Evolutionary conservation across 2,329 filamentous ascomycete genomes (phyloP), one percentile per base, ranked within the genome.

Genomic region (Chlorencoelia australis): DNA sequence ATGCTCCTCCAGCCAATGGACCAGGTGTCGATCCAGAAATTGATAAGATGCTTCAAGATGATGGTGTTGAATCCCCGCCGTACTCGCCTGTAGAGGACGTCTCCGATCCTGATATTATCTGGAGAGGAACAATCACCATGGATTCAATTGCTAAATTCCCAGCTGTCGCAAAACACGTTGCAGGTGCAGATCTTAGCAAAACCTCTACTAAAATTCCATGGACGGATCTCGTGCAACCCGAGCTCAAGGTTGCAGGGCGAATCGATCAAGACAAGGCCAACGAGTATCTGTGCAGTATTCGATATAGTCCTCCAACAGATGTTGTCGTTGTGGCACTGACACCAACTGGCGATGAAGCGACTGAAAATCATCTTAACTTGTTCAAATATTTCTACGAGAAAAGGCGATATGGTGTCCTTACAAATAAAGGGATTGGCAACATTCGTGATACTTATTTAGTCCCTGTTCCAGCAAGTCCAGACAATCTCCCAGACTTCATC

Each of bases 401-500:
- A 53, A 74, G 82, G 46, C 73, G 87, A 21, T 98, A 94, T 57
- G 89, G 87, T 14, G 89, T 96, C 2, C 71, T 95, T 5, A 79
- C 79, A 10, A 83, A 89, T 54, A 82, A 83, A 57, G 72, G 73
- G 1, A 63, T 78, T 19, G 72, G 76, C 14, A 80, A 86, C 42
- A 82, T 95, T 32, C 80, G 87, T 41, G 89, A 96, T 55, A 84
- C 88, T 2, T 96, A 96, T 57, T 72, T 96, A 20, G 80, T 95
- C 7, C 89, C 91, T 0, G 75, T 96, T 4, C 75, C 86, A 20
- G 71, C 78, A 4, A 86, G 84, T 17, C 68, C 74, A 17, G 68
- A 66, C 21, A 73, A 72, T 33, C 73, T 89, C 28, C 89, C 91
- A 0, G 83, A 88, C 43, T 94, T 95, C 51, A 76, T 95, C 58